Conservation (phyloP, 106 monocot genomes). For the Ottelia alismoides region DNA sequence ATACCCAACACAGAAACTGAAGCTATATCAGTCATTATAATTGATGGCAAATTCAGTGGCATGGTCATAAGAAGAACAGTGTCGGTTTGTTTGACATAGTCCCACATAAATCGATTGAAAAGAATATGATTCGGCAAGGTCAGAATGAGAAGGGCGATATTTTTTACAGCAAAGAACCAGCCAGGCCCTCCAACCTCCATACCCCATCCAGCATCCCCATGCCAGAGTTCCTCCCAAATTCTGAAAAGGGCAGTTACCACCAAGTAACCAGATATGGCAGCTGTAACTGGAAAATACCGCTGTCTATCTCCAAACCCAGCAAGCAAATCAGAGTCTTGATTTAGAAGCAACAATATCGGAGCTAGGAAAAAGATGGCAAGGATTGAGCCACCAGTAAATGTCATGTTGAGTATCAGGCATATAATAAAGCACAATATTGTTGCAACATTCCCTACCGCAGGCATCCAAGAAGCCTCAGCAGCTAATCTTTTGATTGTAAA, state of each 20-base stretch:
- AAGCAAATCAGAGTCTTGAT: constrained; percentile 89
- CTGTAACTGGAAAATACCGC: constrained; percentile 77
- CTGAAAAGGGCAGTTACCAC: constrained; percentile 63
- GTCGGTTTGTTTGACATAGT: constrained; percentile 95
- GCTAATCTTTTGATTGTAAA: constrained; percentile 85
- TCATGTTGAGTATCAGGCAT: constrained; percentile 68
- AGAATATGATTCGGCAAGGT: constrained; percentile 96
- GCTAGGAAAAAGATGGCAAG: constrained; percentile 88
- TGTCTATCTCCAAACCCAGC: constrained; percentile 86
- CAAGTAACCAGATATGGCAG: constrained; percentile 71
- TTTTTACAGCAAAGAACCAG: constrained; percentile 92
- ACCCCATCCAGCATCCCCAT: constrained; percentile 59
- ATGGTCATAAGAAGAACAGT: constrained; percentile 63
- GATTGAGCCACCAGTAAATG: constrained; percentile 78
- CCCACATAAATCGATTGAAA: constrained; percentile 99
- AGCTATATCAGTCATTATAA: constrained; percentile 79
- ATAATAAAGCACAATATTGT: constrained; percentile 77
- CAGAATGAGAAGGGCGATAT: constrained; percentile 74
- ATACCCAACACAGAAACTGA: constrained; percentile 76
- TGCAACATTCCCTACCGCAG: constrained; percentile 84
- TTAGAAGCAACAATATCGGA: constrained; percentile 83
- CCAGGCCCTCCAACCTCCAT: constrained; percentile 83
- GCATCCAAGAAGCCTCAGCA: constrained; percentile 98
- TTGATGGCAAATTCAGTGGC: constrained; percentile 90
- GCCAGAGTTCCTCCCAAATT: constrained; percentile 83